Percentiles rank a stretch among this genome's conserved stretches.
phyloP scores from a whole-genome alignment of 257 asterid genomes.

The Ehretia macrophylla region DNA sequence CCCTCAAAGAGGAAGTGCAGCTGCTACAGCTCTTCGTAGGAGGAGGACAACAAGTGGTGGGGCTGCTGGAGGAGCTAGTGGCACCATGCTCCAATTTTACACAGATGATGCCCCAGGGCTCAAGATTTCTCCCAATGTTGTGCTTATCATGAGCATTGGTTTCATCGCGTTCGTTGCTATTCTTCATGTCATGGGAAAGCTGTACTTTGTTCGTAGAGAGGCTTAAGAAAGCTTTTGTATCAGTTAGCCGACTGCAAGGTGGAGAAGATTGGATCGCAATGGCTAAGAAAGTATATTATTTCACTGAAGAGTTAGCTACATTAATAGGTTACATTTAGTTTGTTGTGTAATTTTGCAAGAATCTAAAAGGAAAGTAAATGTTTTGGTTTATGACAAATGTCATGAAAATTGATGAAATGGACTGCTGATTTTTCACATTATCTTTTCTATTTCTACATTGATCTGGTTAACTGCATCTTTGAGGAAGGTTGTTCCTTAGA shows the following conservation, averaged over 20 bases:
- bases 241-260: neutral
- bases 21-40: conserved; percentile 62
- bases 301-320: neutral
- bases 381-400: neutral
- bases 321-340: neutral
- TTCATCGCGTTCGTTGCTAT: conserved; percentile 62
- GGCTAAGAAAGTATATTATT: too few species aligned
- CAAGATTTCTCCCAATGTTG: conserved; percentile 60
- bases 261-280: neutral
- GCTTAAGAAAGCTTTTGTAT: conserved; percentile 14
- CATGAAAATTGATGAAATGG: neutral
- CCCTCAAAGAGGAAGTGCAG: conserved; percentile 70
- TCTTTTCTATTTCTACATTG: too few species aligned
- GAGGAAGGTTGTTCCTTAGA: too few species aligned
- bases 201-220: conserved; percentile 58
- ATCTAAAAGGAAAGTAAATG: neutral
- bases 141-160: conserved; percentile 68
- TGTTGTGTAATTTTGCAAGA: neutral
- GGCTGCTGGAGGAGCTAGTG: conserved; percentile 55
- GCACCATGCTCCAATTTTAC: conserved; percentile 73
- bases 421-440: neutral
- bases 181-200: conserved; percentile 66
- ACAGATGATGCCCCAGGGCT: conserved; percentile 74
- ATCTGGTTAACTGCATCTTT: too few species aligned
- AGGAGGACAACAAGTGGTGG: conserved; percentile 50